A percentile compares a stretch with the other conserved stretches of the same genome.
These are phyloP conservation scores for Nymphaea colorata DNA, from an alignment of 164 flowering plant genomes.

Conservation along the genomic window DNA sequence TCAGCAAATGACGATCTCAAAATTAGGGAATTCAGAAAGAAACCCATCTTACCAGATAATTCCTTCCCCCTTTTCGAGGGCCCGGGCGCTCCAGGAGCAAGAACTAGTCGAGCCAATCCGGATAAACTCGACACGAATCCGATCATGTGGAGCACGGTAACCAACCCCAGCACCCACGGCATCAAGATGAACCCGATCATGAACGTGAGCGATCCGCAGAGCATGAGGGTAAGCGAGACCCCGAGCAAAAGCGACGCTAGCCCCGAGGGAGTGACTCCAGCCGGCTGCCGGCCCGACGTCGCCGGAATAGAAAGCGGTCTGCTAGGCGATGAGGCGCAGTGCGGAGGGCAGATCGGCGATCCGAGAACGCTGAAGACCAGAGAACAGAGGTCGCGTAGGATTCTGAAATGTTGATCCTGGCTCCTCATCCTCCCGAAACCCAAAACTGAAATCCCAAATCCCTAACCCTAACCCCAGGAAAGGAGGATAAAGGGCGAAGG, in stretches of 20 bases:
- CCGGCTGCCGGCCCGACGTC: not conserved
- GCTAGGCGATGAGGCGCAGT: not conserved
- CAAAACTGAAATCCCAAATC: no score
- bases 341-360: constrained; percentile 25
- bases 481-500: not conserved
- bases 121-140: constrained; percentile 65
- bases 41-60: constrained; percentile 27
- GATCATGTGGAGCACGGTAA: constrained; percentile 58
- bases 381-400: constrained; percentile 59
- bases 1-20: not conserved
- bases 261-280: constrained; percentile 58
- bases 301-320: not conserved
- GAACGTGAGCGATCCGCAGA: constrained; percentile 92
- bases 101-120: constrained; percentile 49
- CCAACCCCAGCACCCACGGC: constrained; percentile 92
- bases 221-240: constrained; percentile 71
- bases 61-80: constrained; percentile 18
- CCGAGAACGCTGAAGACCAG: constrained; percentile 47
- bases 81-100: constrained; percentile 29
- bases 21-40: not conserved
- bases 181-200: constrained; percentile 82
- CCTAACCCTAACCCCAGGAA: not conserved
- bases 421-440: constrained; percentile 25
- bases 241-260: constrained; percentile 85
- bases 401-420: constrained; percentile 50